Conservation (phyloP, 805 yeast species). For the Spathaspora girioi region DNA sequence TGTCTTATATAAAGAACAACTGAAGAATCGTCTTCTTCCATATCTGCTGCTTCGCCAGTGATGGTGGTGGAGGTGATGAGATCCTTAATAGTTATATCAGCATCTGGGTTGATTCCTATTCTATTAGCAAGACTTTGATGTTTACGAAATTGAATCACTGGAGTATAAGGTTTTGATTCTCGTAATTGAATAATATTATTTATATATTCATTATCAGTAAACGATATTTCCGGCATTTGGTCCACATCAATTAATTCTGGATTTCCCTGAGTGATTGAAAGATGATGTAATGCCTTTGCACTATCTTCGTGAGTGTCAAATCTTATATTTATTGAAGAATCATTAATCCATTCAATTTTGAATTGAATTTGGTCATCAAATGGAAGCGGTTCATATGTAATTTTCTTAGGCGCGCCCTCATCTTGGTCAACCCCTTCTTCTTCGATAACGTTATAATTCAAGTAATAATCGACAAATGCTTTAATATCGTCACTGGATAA, state of each 20-base stretch:
- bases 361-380: conserved; percentile 31
- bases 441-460: conserved; percentile 26
- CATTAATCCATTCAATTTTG: conserved; percentile 65
- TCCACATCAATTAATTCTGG: conserved; percentile 7
- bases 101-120: conserved; percentile 17
- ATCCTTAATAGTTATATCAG: conserved; percentile 1
- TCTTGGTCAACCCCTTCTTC: conserved; percentile 5
- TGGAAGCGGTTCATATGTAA: conserved; percentile 21
- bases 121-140: conserved; percentile 27
- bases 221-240: conserved; percentile 8
- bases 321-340: conserved; percentile 52
- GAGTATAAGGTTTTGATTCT: conserved; percentile 38
- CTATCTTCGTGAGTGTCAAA: conserved; percentile 46
- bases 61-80: background rate
- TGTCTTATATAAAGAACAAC: conserved; percentile 44
- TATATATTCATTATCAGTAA: conserved; percentile 14
- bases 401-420: conserved; percentile 9
- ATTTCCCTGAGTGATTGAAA: conserved; percentile 23
- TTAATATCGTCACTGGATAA: conserved; percentile 59
- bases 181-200: conserved; percentile 32
- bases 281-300: conserved; percentile 28
- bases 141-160: conserved; percentile 29
- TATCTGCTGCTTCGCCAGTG: conserved; percentile 5
- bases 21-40: conserved; percentile 39
- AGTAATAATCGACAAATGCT: conserved; percentile 46